Evolutionary conservation across 2,329 filamentous ascomycete species (phyloP).

Genomic region (Penicillium expansum): DNA sequence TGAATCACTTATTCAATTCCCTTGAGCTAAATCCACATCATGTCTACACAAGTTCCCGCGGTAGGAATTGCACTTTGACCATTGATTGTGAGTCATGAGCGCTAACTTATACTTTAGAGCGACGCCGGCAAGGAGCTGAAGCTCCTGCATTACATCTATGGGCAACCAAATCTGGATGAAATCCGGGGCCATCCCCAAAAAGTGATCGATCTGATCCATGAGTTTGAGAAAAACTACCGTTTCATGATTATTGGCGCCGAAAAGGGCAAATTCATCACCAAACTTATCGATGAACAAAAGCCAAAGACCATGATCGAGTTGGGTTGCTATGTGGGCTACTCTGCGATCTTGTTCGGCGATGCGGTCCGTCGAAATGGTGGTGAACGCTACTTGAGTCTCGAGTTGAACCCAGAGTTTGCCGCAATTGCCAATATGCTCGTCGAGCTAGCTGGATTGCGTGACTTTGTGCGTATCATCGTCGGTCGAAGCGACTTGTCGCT

Average conservation of each 20-base stretch:
- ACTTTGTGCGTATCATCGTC: slow-evolving; percentile 67
- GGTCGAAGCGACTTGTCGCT: slow-evolving; percentile 68
- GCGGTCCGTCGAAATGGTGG: slow-evolving; percentile 64
- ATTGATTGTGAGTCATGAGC: not conserved
- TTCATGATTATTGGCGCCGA: slow-evolving; percentile 77
- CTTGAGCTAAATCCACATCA: not conserved
- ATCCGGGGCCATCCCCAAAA: slow-evolving; percentile 63
- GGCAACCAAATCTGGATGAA: slow-evolving; percentile 58
- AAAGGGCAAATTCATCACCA: slow-evolving; percentile 69
- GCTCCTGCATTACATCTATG: slow-evolving; percentile 67
- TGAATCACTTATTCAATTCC: too few relatives aligned
- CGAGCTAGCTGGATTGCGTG: slow-evolving; percentile 68
- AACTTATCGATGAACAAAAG: slow-evolving; percentile 65
- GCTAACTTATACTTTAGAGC: slow-evolving; percentile 12
- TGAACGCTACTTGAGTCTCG: slow-evolving; percentile 66
- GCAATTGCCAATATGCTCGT: slow-evolving; percentile 67
- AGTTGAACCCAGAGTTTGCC: slow-evolving; percentile 71
- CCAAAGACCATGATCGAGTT: slow-evolving; percentile 73
- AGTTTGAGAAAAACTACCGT: slow-evolving; percentile 64
- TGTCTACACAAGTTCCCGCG: slow-evolving; percentile 5
- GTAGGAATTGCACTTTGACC: not conserved
- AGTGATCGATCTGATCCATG: slow-evolving; percentile 68
- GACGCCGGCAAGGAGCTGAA: slow-evolving; percentile 74
- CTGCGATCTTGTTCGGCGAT: slow-evolving; percentile 70
- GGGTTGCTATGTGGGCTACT: slow-evolving; percentile 80